phyloP scores from a whole-genome alignment of 129 eudicot species.

The Helianthus annuus region HanXRQr2.0-SUNRISE NC_035448.2:10871285-10871784 shows the following conservation, averaged over 20 bases:
- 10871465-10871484: not conserved
- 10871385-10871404: not conserved
- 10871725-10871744: not conserved
- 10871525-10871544: not conserved
- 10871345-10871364: not conserved
- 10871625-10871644: too few species aligned
- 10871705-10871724: too few species aligned
- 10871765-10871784: not conserved
- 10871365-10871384: not conserved
- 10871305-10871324: constrained; percentile 14
- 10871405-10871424: not conserved
- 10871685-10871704: too few species aligned
- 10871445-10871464: constrained; percentile 8
- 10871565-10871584: not conserved
- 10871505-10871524: not conserved
- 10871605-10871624: not conserved
- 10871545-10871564: not conserved
- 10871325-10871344: not conserved
- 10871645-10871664: too few species aligned
- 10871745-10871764: not conserved
- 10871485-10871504: not conserved
- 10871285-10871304: constrained; percentile 9
- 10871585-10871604: constrained; percentile 8
- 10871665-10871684: too few species aligned
- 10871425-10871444: not conserved